These are phyloP conservation scores for Madurella fahalii DNA, from an alignment of 2,329 filamentous ascomycete genomes.

Conservation along the genomic window DNA sequence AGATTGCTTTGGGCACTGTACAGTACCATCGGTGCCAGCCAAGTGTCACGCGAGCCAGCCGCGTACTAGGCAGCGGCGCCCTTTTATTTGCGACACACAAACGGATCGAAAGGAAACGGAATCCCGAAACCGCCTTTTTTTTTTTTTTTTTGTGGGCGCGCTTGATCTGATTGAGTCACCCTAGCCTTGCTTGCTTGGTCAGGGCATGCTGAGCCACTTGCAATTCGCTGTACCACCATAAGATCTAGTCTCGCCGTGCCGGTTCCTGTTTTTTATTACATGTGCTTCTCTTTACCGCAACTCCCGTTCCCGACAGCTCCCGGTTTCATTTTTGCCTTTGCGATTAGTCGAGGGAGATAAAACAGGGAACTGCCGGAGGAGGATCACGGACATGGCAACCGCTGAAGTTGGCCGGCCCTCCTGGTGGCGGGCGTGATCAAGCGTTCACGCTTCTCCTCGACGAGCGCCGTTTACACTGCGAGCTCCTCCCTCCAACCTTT, in stretches of 20 bases:
- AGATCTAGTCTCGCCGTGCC: conserved; percentile 12
- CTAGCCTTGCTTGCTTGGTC: conserved; percentile 7
- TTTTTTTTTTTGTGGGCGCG: conserved; percentile 7
- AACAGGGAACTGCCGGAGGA: not conserved
- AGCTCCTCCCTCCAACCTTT: conserved; percentile 1
- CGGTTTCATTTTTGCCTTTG: not conserved
- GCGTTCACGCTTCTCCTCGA: conserved; percentile 8
- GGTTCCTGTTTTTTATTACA: conserved; percentile 9
- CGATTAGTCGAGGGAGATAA: not conserved
- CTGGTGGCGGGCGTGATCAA: conserved; percentile 12
- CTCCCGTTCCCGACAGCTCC: conserved; percentile 9
- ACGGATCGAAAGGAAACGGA: not conserved
- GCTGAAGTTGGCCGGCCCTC: conserved; percentile 5
- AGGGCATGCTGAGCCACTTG: conserved; percentile 17
- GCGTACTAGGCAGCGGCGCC: conserved; percentile 12
- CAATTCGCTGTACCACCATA: conserved; percentile 23
- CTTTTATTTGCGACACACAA: conserved; percentile 3
- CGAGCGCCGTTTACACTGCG: conserved; percentile 18
- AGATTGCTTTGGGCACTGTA: not conserved
- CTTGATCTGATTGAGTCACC: conserved; percentile 11
- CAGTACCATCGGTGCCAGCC: conserved; percentile 12
- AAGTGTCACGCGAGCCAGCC: conserved; percentile 23
- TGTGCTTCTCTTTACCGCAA: conserved; percentile 6
- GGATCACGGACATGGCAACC: conserved; percentile 4
- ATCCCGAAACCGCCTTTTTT: conserved; percentile 1